phyloP scores from a whole-genome alignment of 1,284 basidiomycete genomes.

The Malassezia vespertilionis region DNA sequence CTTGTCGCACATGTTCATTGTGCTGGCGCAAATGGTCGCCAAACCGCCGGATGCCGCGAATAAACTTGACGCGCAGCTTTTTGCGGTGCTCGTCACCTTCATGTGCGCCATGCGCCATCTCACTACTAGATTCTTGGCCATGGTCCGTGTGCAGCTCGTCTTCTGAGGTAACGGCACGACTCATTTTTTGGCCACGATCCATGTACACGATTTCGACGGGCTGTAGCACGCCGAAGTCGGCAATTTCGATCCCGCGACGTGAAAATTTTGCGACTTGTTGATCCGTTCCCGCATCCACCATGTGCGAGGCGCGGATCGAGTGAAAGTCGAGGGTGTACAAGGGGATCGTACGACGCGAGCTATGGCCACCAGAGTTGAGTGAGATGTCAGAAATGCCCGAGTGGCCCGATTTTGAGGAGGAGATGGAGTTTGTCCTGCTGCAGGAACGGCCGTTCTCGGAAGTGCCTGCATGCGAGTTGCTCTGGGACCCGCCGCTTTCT shows the following conservation, averaged over 20 bases:
- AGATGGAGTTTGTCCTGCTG: slow-evolving; percentile 20
- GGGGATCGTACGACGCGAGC: slow-evolving; percentile 64
- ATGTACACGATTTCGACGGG: slow-evolving; percentile 25
- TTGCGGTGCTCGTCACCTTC: neutral
- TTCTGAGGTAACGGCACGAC: neutral
- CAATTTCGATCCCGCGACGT: slow-evolving; percentile 57
- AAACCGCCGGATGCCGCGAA: neutral
- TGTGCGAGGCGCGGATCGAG: slow-evolving; percentile 78
- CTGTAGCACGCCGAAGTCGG: slow-evolving; percentile 47
- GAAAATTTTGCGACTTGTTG: slow-evolving; percentile 82
- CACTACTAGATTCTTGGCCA: too few species aligned
- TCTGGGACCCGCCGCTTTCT: neutral
- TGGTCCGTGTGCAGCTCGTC: neutral
- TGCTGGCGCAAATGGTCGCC: neutral
- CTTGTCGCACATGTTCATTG: neutral
- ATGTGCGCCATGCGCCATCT: neutral
- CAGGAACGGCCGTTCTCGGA: neutral
- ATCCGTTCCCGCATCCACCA: slow-evolving; percentile 85
- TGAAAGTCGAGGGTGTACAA: slow-evolving; percentile 87
- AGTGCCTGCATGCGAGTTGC: slow-evolving; percentile 15
- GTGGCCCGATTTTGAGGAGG: slow-evolving; percentile 9
- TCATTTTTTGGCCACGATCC: neutral
- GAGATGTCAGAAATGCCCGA: slow-evolving; percentile 9
- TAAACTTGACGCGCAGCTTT: neutral
- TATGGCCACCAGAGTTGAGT: neutral